Percentiles rank a stretch among this genome's conserved stretches.
Evolutionary conservation across 768 basidiomycete genomes (phyloP).

Genomic region (Boletus sp.): DNA sequence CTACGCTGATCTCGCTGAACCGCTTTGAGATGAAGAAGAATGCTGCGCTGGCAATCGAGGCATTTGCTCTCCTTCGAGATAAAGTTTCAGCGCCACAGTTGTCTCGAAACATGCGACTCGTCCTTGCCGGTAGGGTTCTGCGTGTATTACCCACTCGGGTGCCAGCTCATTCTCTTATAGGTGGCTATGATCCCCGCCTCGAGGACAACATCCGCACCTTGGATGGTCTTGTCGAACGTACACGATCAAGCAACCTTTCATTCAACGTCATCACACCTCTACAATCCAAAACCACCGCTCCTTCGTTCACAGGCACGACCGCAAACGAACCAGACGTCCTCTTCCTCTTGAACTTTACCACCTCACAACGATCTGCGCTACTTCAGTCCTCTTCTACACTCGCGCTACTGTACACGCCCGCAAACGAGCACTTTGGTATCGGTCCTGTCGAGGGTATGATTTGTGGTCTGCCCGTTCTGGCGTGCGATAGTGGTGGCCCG

Average conservation of each 20-base stretch:
- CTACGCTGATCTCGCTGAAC: constrained; percentile 85
- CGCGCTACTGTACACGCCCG: constrained; percentile 88
- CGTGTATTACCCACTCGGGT: background rate
- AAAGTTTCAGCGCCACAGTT: constrained; percentile 17
- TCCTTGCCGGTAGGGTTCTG: constrained; percentile 66
- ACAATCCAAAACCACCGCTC: constrained; percentile 38
- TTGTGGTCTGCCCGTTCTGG: constrained; percentile 86
- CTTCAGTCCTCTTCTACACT: constrained; percentile 64
- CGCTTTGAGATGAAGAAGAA: constrained; percentile 98
- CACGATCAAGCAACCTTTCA: constrained; percentile 52
- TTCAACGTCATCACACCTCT: constrained; percentile 56
- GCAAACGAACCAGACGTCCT: constrained; percentile 57
- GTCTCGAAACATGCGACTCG: constrained; percentile 54
- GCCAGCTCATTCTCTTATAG: constrained; percentile 37
- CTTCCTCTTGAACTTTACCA: constrained; percentile 92
- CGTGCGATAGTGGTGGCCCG: constrained; percentile 85
- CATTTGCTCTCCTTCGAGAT: constrained; percentile 62
- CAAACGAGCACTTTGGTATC: constrained; percentile 97
- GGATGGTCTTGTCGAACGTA: constrained; percentile 55
- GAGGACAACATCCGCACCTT: constrained; percentile 81
- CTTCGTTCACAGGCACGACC: constrained; percentile 40
- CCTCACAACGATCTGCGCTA: constrained; percentile 77
- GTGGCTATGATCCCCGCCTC: constrained; percentile 88
- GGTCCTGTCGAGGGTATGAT: constrained; percentile 95
- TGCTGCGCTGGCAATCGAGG: constrained; percentile 69